Base-by-base conservation (phyloP, 257 asterid genomes). In the Salvia splendens region DNA sequence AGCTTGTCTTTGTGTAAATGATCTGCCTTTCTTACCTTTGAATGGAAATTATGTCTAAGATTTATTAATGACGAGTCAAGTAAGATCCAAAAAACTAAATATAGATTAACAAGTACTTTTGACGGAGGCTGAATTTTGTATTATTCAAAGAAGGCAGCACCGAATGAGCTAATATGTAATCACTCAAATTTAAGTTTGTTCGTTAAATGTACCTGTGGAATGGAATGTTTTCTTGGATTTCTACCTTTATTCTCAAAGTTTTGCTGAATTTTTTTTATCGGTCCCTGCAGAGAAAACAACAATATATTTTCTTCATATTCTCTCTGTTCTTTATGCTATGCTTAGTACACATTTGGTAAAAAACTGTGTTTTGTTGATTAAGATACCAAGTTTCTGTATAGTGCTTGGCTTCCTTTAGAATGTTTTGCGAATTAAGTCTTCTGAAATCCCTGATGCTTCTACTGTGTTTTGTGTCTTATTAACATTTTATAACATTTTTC, bases 371-470 rank as follows among this genome's bases (percentile, higher is more conserved):
- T 47, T 24, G 11, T 61, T 12, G 41, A 35, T 9, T 46, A 46
- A 36, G 46, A 10, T 42, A 35, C n/a, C 17, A n/a, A 66, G 33
- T 43, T 36, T 68, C 17, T 64, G 61, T 15, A 24, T 12, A 43
- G 51, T 45, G 59, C 61, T 71, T 35, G 35, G 9, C 33, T 24
- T 62, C 35, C 67, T 75, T 12, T 6, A 33, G 48, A 42, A 70
- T 65, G 12, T 12, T 64, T 32, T 50, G 56, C 42, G 53, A 48
- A 6, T 47, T 5, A 33, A 11, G 32, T 42, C 10, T 63, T 16
- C 47, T 40, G 61, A 51, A 58, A 59, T 45, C 46, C 8, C 1
- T 24, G 30, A 24, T 24, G 30, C 30, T 24, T 24, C 30, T 24
- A 24, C 30, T 24, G 2, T 24, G 24, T 24, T 24, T 24, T 24